A percentile compares a stretch with the other conserved stretches of the same genome.
Conservation (phyloP, 768 basidiomycete species). For the Mycena crocata region DNA sequence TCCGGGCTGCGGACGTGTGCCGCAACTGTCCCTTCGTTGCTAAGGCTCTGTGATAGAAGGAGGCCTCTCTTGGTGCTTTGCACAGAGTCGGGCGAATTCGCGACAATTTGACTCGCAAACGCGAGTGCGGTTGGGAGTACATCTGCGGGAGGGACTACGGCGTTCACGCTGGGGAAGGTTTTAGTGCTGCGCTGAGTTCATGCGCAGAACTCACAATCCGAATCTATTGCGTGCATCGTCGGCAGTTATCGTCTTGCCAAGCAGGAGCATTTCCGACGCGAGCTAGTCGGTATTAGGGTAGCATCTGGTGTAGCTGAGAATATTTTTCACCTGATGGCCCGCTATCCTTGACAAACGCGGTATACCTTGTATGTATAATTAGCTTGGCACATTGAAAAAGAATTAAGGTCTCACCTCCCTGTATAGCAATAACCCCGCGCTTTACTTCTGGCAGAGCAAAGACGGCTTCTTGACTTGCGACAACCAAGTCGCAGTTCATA, state of each 20-base stretch:
- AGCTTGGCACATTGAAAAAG: not conserved
- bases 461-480: slow-evolving; percentile 73
- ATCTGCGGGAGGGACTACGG: slow-evolving; percentile 65
- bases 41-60: slow-evolving; percentile 39
- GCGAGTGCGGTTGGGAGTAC: slow-evolving; percentile 72
- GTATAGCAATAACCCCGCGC: slow-evolving; percentile 77
- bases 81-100: slow-evolving; percentile 84
- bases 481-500: slow-evolving; percentile 82
- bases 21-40: slow-evolving; percentile 16
- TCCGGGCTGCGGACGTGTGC: slow-evolving; percentile 24
- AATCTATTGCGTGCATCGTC: slow-evolving; percentile 75
- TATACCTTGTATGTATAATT: slow-evolving; percentile 58
- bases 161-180: slow-evolving; percentile 68
- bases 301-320: slow-evolving; percentile 11
- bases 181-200: no score
- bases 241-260: slow-evolving; percentile 76
- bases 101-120: slow-evolving; percentile 67
- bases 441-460: slow-evolving; percentile 85
- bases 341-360: slow-evolving; percentile 73
- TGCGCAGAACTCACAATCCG: slow-evolving; percentile 68
- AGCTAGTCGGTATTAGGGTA: slow-evolving; percentile 55
- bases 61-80: slow-evolving; percentile 82
- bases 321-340: slow-evolving; percentile 81
- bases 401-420: slow-evolving; percentile 62
- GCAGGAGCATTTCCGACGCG: slow-evolving; percentile 81